Evolutionary conservation across 2,329 filamentous ascomycete genomes (phyloP), one percentile per base, ranked within the genome.

Genomic region (Colletotrichum abscissum): DNA sequence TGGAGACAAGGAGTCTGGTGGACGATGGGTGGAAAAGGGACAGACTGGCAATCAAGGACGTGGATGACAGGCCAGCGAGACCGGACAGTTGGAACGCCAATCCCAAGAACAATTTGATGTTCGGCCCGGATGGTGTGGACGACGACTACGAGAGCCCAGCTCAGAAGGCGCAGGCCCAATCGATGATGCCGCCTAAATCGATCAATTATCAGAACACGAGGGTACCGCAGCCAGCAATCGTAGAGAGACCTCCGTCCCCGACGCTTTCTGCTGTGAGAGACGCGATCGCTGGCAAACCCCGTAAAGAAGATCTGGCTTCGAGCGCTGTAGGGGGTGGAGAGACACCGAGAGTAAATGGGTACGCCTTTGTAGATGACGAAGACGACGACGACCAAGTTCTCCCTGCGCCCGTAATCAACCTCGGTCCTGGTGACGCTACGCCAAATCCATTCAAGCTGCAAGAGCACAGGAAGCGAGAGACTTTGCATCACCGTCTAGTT

Each of bases 271-370:
- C 95, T 1, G 90, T 98, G 26, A 91, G 92, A 76, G 95, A 95
- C 77, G 95, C 95, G 9, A 95, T 98, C 69, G 91, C 93, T 1
- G 94, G 95, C 11, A 90, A 87, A 8, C 90, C 92, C 5, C 89
- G 90, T 9, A 84, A 87, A 2, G 88, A 87, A 9, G 89, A 92
- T 28, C 90, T 90, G 14, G 92, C 94, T 76, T 90, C 90, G 0
- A 85, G 78, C 6, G 85, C 82, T 5, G 81, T 85, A 11, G 86
- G 87, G 1, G 93, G 92, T 19, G 89, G 88, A 71, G 95, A 97
- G 81, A 98, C 96, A 0, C 97, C 96, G 0, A 89, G 94, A 2
- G 94, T 98, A 0, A 97, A 97, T 75, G 97, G 97, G 1, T 99
- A 98, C 81, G 90, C 95, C 0, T 98, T 98, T 82, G 95, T 99